Evolutionary conservation across 371 early-diverging fungal genomes (phyloP), one percentile per base, ranked within the genome.

Genomic region (Mucor saturninus): DNA sequence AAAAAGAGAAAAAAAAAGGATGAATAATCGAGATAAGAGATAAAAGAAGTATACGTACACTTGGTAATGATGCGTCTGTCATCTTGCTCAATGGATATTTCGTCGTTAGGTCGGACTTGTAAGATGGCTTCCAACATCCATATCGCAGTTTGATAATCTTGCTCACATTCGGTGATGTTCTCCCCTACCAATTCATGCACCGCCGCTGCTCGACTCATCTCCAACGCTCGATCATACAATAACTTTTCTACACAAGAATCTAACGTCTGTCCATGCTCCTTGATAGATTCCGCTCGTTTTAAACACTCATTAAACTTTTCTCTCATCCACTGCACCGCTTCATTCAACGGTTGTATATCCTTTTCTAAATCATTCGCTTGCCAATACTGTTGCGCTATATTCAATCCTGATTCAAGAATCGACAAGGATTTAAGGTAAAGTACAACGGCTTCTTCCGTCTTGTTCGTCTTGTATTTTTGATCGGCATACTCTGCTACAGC

Each of bases 251-350:
- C 83, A 28, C 82, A 78, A 2, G 73, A 71, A 46, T 80, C 35
- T 5, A 28, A 26, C 5, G 28, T 7, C 26, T 54, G 31, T 21
- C 21, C 21, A 4, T 49, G 75, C 75, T 58, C 68, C 68, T 68
- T 43, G 14, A 67, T 53, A 0, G 80, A 40, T 77, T 79, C 55
- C 72, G 94, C 95, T 10, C 88, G 81, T 32, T 94, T 94, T 8
- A 94, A 67, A 55, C 94, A 93, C 55, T 90, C 93, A 67, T 95
- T 95, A 68, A 93, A 94, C 53, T 88, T 83, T 43, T 86, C 89
- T 15, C 93, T 86, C 69, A 95, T 90, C 96, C 96, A 95, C 61
- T 92, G 93, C 2, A 93, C 93, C 0, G 86, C 86, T 46, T 76
- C 80, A 64, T 87, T 87, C 14, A 87, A 68, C 9, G 28, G 80